Conservation (phyloP, 257 asterid genomes). For the Fraxinus excelsior region DNA sequence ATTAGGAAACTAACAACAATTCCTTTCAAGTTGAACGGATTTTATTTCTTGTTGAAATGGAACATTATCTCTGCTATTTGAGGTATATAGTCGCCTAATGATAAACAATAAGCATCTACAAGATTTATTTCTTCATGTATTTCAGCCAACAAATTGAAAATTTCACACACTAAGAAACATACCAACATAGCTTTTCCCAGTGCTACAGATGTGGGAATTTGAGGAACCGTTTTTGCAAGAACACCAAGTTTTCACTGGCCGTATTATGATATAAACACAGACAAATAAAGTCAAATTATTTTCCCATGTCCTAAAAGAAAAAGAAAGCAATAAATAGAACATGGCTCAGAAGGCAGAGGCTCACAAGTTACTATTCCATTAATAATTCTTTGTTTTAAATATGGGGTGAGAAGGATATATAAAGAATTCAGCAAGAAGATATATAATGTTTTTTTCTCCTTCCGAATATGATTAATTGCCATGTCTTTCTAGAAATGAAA, state of each 20-base stretch:
- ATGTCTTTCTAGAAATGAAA: too few relatives aligned
- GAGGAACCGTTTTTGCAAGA: slow-evolving; percentile 69
- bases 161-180: background rate
- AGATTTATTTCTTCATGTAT: background rate
- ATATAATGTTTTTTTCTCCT: background rate
- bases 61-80: background rate
- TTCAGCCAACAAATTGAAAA: background rate
- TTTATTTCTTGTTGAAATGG: background rate
- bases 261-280: background rate
- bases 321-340: slow-evolving; percentile 1
- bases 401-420: slow-evolving; percentile 21
- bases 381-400: background rate
- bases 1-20: too few relatives aligned
- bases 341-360: slow-evolving; percentile 5
- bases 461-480: too few relatives aligned
- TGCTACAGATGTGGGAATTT: slow-evolving; percentile 51
- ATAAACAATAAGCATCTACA: background rate
- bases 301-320: slow-evolving; percentile 11
- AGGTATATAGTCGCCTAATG: background rate
- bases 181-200: background rate
- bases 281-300: slow-evolving; percentile 7
- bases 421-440: slow-evolving; percentile 17
- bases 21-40: too few relatives aligned
- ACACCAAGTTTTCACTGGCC: slow-evolving; percentile 70
- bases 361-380: slow-evolving; percentile 1